phyloP scores from a whole-genome alignment of 73 alveolate species.

The Loxodes magnus region DNA sequence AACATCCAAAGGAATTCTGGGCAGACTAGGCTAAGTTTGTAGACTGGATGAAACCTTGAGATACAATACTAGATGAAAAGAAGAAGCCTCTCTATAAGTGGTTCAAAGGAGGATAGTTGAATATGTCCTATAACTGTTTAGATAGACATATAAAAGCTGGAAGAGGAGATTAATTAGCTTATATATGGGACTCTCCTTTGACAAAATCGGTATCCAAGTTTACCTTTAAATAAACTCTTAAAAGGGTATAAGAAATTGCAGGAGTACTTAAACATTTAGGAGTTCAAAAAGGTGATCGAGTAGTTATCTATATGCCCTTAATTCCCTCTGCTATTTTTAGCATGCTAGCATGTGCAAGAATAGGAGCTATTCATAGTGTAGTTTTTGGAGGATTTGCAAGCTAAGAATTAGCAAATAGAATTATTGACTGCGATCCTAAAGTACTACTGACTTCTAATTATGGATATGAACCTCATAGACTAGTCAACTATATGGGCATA shows the following conservation, averaged over 20 bases:
- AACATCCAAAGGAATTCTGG: conserved; percentile 39
- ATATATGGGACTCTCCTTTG: conserved; percentile 36
- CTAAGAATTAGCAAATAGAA: conserved; percentile 86
- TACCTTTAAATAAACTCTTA: conserved; percentile 80
- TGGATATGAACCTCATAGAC: conserved; percentile 89
- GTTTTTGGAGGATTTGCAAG: conserved; percentile 99
- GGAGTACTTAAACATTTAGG: conserved; percentile 38
- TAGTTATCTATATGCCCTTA: conserved; percentile 98
- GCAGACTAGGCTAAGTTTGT: conserved; percentile 22
- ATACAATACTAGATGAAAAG: conserved; percentile 35
- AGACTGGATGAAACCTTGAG: conserved; percentile 42
- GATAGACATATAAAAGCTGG: conserved; percentile 87
- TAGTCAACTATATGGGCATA: conserved; percentile 64
- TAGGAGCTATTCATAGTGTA: conserved; percentile 99
- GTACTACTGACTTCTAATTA: conserved; percentile 86
- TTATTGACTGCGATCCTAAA: conserved; percentile 76
- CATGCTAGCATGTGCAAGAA: conserved; percentile 97
- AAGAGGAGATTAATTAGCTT: conserved; percentile 55
- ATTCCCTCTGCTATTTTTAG: conserved; percentile 91
- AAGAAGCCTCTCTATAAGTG: conserved; percentile 59
- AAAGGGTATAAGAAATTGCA: conserved; percentile 81
- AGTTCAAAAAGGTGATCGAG: conserved; percentile 87
- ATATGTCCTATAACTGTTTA: conserved; percentile 92
- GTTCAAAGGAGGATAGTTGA: conserved; percentile 86
- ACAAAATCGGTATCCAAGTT: neutral